These are phyloP conservation scores for Podospora appendiculata DNA, from an alignment of 495 filamentous ascomycete genomes.

Conservation along the genomic window DNA sequence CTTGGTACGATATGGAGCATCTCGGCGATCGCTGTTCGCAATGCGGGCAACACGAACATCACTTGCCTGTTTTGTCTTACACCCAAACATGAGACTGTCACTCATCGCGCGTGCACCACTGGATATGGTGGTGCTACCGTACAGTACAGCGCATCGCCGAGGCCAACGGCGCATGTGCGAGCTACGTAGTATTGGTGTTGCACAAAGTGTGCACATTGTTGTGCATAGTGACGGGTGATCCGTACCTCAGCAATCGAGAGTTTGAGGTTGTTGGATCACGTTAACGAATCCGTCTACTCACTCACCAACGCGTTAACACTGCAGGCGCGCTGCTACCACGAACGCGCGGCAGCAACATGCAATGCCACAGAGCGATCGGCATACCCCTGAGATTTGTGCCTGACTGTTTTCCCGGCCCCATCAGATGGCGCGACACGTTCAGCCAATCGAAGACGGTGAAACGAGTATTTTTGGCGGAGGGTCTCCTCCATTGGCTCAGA, in stretches of 20 bases:
- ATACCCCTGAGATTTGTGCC: conserved; percentile 21
- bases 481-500: conserved; percentile 13
- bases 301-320: too few species aligned
- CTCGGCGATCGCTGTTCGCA: too few species aligned
- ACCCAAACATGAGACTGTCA: neutral
- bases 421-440: conserved; percentile 3
- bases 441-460: conserved; percentile 11
- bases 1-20: too few species aligned
- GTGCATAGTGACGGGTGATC: neutral
- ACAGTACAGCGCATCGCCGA: neutral
- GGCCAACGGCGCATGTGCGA: neutral
- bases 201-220: neutral
- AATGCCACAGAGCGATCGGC: neutral
- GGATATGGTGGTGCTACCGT: neutral
- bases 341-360: too few species aligned
- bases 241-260: too few species aligned
- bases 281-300: too few species aligned
- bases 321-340: too few species aligned
- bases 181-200: neutral
- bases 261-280: too few species aligned
- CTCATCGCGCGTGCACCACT: neutral
- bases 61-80: too few species aligned
- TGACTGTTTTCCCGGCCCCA: conserved; percentile 8
- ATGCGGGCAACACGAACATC: too few species aligned
- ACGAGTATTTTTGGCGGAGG: conserved; percentile 4